phyloP scores from a whole-genome alignment of 2,329 filamentous ascomycete species.

The Curvularia eragrostidis region DNA sequence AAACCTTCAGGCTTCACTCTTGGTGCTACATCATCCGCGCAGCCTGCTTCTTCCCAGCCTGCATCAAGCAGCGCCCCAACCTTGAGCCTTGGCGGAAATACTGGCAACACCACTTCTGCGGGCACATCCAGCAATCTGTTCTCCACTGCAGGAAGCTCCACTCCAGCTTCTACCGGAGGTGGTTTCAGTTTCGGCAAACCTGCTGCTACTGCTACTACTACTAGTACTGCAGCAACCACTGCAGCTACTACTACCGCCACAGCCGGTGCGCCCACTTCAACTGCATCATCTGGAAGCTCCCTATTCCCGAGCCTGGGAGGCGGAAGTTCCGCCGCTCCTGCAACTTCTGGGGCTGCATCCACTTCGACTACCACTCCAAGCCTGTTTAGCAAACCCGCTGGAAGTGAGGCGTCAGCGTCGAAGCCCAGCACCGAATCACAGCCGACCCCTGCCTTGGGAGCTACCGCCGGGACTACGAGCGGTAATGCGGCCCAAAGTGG shows the following conservation, averaged over 20 bases:
- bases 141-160: slow-evolving; percentile 21
- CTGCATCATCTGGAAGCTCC: slow-evolving; percentile 27
- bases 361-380: slow-evolving; percentile 20
- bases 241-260: slow-evolving; percentile 30
- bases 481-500: slow-evolving; percentile 42
- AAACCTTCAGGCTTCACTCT: slow-evolving; percentile 38
- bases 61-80: slow-evolving; percentile 22
- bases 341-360: slow-evolving; percentile 24
- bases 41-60: slow-evolving; percentile 32
- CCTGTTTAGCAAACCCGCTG: slow-evolving; percentile 34
- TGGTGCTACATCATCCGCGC: slow-evolving; percentile 36
- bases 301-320: slow-evolving; percentile 29
- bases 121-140: slow-evolving; percentile 32
- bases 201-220: slow-evolving; percentile 25
- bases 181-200: slow-evolving; percentile 25
- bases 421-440: slow-evolving; percentile 37
- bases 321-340: slow-evolving; percentile 28
- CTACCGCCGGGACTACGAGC: slow-evolving; percentile 23
- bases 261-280: slow-evolving; percentile 23
- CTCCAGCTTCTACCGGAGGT: slow-evolving; percentile 22
- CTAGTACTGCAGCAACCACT: slow-evolving; percentile 27
- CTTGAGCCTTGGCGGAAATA: slow-evolving; percentile 34
- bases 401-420: slow-evolving; percentile 26
- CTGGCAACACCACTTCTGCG: slow-evolving; percentile 31
- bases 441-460: slow-evolving; percentile 24